phyloP scores from a whole-genome alignment of 495 filamentous ascomycete genomes.

The Aspergillus kassunensis region DNA sequence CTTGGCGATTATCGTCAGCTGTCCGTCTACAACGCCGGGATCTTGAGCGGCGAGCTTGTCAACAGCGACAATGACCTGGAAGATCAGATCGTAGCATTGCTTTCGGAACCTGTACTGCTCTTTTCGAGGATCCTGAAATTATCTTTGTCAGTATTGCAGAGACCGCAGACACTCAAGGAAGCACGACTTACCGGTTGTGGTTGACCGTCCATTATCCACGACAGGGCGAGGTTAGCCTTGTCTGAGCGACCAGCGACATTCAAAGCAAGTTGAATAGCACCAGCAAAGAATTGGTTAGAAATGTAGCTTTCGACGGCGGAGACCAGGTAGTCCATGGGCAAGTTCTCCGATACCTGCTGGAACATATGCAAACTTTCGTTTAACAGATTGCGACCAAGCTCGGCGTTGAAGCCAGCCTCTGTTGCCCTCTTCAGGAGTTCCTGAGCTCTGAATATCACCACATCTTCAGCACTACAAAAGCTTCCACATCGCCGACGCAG shows the following conservation, averaged over 20 bases:
- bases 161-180: slow-evolving; percentile 22
- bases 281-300: slow-evolving; percentile 77
- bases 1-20: slow-evolving; percentile 65
- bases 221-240: slow-evolving; percentile 73
- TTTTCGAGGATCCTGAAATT: slow-evolving; percentile 59
- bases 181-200: slow-evolving; percentile 46
- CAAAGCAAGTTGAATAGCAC: slow-evolving; percentile 82
- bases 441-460: slow-evolving; percentile 96
- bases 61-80: slow-evolving; percentile 68
- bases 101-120: slow-evolving; percentile 65
- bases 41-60: slow-evolving; percentile 62
- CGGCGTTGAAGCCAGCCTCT: slow-evolving; percentile 69
- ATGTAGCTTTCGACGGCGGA: slow-evolving; percentile 75
- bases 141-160: slow-evolving; percentile 38
- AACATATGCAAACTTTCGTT: slow-evolving; percentile 88
- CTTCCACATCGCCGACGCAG: slow-evolving; percentile 85
- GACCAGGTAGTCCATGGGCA: slow-evolving; percentile 76
- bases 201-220: slow-evolving; percentile 66
- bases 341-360: slow-evolving; percentile 73
- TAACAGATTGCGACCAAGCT: slow-evolving; percentile 72
- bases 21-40: slow-evolving; percentile 72
- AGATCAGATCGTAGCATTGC: slow-evolving; percentile 78
- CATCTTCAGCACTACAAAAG: slow-evolving; percentile 96
- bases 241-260: slow-evolving; percentile 77
- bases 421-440: slow-evolving; percentile 84